These are phyloP conservation scores for Saccharomyces jurei DNA, from an alignment of 805 yeast species.

Conservation along the genomic window DNA sequence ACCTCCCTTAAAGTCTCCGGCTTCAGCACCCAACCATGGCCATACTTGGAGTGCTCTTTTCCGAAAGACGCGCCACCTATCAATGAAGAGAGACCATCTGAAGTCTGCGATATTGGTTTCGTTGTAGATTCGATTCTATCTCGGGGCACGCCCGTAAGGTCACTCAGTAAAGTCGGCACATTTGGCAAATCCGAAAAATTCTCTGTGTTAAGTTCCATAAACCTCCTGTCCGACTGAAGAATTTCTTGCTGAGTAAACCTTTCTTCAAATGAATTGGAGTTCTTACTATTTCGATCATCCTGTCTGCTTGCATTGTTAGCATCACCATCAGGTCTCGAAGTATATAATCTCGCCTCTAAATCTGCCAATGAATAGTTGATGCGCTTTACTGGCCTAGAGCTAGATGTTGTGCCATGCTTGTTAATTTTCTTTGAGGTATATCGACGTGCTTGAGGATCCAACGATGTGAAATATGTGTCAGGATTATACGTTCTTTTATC, in stretches of 20 bases:
- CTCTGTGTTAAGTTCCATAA: constrained; percentile 30
- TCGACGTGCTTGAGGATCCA: constrained; percentile 16
- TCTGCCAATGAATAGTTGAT: constrained; percentile 31
- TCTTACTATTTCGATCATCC: constrained; percentile 9
- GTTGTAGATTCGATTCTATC: constrained; percentile 24
- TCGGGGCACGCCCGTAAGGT: constrained; percentile 25
- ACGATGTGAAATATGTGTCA: constrained; percentile 25
- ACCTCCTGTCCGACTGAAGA: constrained; percentile 26
- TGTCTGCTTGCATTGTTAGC: constrained; percentile 1
- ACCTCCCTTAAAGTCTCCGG: constrained; percentile 3
- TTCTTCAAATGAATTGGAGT: constrained; percentile 8
- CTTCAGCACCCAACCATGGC: not conserved
- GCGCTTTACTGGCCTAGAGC: constrained; percentile 25
- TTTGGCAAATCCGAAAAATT: constrained; percentile 22
- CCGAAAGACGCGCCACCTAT: not conserved
- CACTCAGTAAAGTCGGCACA: constrained; percentile 25
- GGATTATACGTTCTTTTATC: constrained; percentile 28
- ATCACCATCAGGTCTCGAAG: constrained; percentile 8
- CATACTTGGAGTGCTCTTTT: not conserved
- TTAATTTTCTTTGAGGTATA: constrained; percentile 15
- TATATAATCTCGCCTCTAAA: constrained; percentile 26
- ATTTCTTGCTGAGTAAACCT: constrained; percentile 25
- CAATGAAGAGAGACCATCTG: constrained; percentile 2
- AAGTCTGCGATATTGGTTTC: not conserved
- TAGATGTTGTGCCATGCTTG: constrained; percentile 7